A percentile compares a stretch with the other conserved stretches of the same genome.
These are phyloP conservation scores for Glomus cerebriforme DNA, from an alignment of 192 early-diverging fungal genomes.

Conservation along the genomic window DNA sequence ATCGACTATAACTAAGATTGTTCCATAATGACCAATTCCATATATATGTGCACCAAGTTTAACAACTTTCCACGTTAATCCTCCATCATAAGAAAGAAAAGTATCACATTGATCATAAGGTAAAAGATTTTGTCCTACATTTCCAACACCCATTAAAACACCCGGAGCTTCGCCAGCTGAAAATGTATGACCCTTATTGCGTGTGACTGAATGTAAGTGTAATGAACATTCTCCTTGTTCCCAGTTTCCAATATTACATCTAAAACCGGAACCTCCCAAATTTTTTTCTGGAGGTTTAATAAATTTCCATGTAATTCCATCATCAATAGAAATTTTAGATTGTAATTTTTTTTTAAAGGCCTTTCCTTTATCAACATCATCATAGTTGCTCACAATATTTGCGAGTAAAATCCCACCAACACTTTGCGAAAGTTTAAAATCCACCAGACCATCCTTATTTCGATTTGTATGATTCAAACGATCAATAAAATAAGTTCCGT, in stretches of 20 bases:
- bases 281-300: slow-evolving; percentile 67
- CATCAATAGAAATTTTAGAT: slow-evolving; percentile 83
- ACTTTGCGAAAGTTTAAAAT: slow-evolving; percentile 87
- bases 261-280: slow-evolving; percentile 53
- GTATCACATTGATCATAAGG: slow-evolving; percentile 80
- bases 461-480: slow-evolving; percentile 83
- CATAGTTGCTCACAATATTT: slow-evolving; percentile 83
- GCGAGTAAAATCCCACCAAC: slow-evolving; percentile 82
- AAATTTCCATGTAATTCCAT: slow-evolving; percentile 76
- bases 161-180: slow-evolving; percentile 76
- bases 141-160: slow-evolving; percentile 89
- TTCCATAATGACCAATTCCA: slow-evolving; percentile 83
- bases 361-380: slow-evolving; percentile 49
- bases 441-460: slow-evolving; percentile 71
- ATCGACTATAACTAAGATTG: slow-evolving; percentile 74
- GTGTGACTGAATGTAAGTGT: slow-evolving; percentile 86
- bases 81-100: slow-evolving; percentile 84
- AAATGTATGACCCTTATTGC: slow-evolving; percentile 72
- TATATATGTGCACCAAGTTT: slow-evolving; percentile 77
- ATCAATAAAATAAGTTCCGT: slow-evolving; percentile 84
- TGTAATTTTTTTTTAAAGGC: slow-evolving; percentile 58
- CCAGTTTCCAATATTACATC: slow-evolving; percentile 51
- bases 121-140: slow-evolving; percentile 70
- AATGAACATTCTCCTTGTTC: slow-evolving; percentile 68
- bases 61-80: slow-evolving; percentile 71